Evolutionary conservation across 176 grass and related monocot species (phyloP), one percentile per base, ranked within the genome.

Genomic region (Eremochloa ophiuroides): DNA sequence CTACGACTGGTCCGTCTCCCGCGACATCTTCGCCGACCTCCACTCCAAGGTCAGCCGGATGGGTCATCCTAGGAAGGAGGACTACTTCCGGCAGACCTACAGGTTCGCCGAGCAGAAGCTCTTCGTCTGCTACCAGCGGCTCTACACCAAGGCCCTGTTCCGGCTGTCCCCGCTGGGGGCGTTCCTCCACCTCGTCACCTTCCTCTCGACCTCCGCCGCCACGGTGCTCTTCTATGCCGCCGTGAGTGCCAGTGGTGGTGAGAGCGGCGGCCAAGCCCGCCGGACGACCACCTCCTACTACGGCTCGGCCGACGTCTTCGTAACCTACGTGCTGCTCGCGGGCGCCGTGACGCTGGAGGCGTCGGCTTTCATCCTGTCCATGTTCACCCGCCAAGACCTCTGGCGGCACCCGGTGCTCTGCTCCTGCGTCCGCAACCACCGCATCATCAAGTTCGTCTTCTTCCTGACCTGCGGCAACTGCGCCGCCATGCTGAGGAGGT

Each of bases 1-100:
- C 48, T 81, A 81, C 66, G 66, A 81, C 35, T 81, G 79, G 79
- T 81, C 79, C 66, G 66, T 81, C 66, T 81, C 79, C 10, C 66
- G 79, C 25, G 79, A 81, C 34, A 56, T 81, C 79, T 71, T 81
- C 50, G 6, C 35, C 1, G 66, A 59, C 48, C 79, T 81, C 25
- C 29, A 81, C 66, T n/a, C 63, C 15, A 81, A 71, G 15, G 17
- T 66, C 63, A 66, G 63, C 6, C 66, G 67, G 34, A 16, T 70
- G 1, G 48, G 71, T 31, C 35, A 1, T n/a, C 6, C 78, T 25
- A 29, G 4, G 2, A 47, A 26, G 71, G 17, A 53, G 6, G 48
- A 58, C 0, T 81, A 81, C 48, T 40, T 26, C 35, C 10, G 48
- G 16, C 3, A 58, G 25, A 27, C 25, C 48, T 81, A 71, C 79